A percentile compares a stretch with the other conserved stretches of the same genome.
phyloP scores from a whole-genome alignment of 305 asterid species.

The Euphrasia arctica region DNA sequence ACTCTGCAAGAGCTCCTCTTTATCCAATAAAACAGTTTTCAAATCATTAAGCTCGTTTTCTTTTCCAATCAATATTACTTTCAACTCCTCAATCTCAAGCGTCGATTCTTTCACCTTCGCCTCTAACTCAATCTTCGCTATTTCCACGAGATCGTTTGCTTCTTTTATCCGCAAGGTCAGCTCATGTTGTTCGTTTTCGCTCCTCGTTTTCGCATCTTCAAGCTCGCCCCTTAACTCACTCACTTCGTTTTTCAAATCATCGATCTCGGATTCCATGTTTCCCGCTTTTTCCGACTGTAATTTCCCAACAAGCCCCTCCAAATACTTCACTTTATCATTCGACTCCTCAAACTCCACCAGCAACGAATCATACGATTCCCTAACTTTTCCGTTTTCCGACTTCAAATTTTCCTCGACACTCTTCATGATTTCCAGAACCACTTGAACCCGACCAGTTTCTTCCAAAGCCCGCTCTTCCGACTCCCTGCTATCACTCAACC shows the following conservation, averaged over 20 bases:
- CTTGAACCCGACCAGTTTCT: slow-evolving; percentile 53
- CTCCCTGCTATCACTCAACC: slow-evolving; percentile 57
- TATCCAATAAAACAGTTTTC: slow-evolving; percentile 40
- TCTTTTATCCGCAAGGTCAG: slow-evolving; percentile 59
- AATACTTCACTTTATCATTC: slow-evolving; percentile 38
- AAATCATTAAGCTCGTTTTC: slow-evolving; percentile 37
- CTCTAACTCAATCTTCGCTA: slow-evolving; percentile 50
- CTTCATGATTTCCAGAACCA: slow-evolving; percentile 57
- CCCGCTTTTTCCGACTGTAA: slow-evolving; percentile 41
- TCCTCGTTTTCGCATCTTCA: slow-evolving; percentile 72
- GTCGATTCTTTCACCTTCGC: slow-evolving; percentile 37
- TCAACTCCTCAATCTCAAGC: slow-evolving; percentile 50
- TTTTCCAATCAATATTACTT: slow-evolving; percentile 34
- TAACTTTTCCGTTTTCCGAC: slow-evolving; percentile 40
- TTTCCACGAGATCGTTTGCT: slow-evolving; percentile 65
- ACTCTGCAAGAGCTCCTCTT: slow-evolving; percentile 47
- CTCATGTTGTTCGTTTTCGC: slow-evolving; percentile 55
- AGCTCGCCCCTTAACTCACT: slow-evolving; percentile 50
- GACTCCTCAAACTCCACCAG: slow-evolving; percentile 58
- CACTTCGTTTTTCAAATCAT: slow-evolving; percentile 40
- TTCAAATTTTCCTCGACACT: slow-evolving; percentile 44
- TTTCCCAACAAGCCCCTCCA: slow-evolving; percentile 58
- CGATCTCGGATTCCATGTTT: slow-evolving; percentile 37
- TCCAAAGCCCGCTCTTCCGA: slow-evolving; percentile 60
- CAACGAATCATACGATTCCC: slow-evolving; percentile 46